Evolutionary conservation across 1,139 yeast genomes (phyloP).

Genomic region (Geotrichum restrictum): DNA sequence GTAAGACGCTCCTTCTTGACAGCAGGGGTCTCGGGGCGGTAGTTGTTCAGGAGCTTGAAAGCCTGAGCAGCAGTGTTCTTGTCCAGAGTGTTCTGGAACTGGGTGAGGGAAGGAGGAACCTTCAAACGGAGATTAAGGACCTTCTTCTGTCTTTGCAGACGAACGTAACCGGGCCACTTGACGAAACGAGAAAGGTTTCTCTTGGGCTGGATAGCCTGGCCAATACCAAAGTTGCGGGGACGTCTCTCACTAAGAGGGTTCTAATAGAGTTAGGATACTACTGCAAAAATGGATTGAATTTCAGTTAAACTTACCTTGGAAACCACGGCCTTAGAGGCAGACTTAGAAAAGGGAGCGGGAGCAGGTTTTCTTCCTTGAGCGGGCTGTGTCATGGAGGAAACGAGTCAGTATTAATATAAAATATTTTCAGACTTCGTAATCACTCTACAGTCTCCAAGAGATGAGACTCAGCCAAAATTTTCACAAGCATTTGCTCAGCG

Average conservation of each 20-base stretch:
- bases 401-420: conserved; percentile 31
- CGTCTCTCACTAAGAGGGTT: conserved; percentile 83
- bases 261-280: conserved; percentile 21
- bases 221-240: conserved; percentile 94
- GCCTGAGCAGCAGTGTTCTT: conserved; percentile 97
- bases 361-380: conserved; percentile 75
- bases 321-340: conserved; percentile 40
- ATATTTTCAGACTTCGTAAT: conserved; percentile 24
- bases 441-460: conserved; percentile 36
- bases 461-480: conserved; percentile 23
- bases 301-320: conserved; percentile 29
- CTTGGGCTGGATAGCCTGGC: conserved; percentile 92
- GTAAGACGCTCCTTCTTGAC: conserved; percentile 98
- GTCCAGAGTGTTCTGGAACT: conserved; percentile 92
- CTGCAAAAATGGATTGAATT: background rate
- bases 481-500: conserved; percentile 10
- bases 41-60: conserved; percentile 94
- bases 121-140: conserved; percentile 89
- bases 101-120: conserved; percentile 98
- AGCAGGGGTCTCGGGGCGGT: conserved; percentile 95
- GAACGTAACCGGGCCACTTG: conserved; percentile 97
- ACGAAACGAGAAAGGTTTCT: conserved; percentile 94
- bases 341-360: conserved; percentile 73
- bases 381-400: conserved; percentile 77
- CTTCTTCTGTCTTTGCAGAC: conserved; percentile 97